Percentiles rank a stretch among this genome's conserved stretches.
Evolutionary conservation across 2,329 filamentous ascomycete genomes (phyloP).

Genomic region (Colletotrichum ledebouriae): DNA sequence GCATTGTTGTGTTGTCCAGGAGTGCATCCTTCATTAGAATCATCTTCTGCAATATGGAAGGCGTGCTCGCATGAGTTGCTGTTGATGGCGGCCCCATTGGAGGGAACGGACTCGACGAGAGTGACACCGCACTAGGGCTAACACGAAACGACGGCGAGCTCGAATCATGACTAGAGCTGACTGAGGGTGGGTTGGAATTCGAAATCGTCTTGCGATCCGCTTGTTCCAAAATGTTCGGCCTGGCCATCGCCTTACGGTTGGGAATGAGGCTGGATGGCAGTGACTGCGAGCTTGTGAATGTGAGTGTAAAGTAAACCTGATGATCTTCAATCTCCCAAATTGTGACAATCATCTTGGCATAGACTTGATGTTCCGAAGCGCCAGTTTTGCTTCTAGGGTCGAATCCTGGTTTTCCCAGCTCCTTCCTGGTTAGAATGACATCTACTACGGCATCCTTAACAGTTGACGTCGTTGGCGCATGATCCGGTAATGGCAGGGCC

Average conservation of each 20-base stretch:
- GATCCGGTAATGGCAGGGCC: conserved; percentile 42
- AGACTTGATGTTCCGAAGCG: conserved; percentile 59
- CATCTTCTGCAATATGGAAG: conserved; percentile 79
- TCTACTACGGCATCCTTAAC: conserved; percentile 75
- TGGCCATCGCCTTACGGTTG: conserved; percentile 55
- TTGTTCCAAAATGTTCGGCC: conserved; percentile 58
- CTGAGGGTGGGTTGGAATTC: conserved; percentile 61
- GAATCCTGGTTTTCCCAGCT: conserved; percentile 55
- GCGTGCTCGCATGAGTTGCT: conserved; percentile 66
- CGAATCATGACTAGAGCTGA: conserved; percentile 62
- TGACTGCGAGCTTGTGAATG: conserved; percentile 75
- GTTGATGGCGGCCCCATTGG: conserved; percentile 75
- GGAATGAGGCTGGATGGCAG: conserved; percentile 50
- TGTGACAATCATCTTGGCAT: conserved; percentile 82
- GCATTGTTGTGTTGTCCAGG: conserved; percentile 80
- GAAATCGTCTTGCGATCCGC: conserved; percentile 61
- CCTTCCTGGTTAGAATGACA: conserved; percentile 71
- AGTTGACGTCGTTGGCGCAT: conserved; percentile 44
- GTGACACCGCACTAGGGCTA: conserved; percentile 65
- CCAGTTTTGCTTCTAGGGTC: conserved; percentile 53
- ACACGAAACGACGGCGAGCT: conserved; percentile 59
- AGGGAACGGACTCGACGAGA: conserved; percentile 73
- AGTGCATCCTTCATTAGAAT: conserved; percentile 82
- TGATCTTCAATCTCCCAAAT: conserved; percentile 78
- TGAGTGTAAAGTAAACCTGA: conserved; percentile 79